Evolutionary conservation across 306 rosid species (phyloP).

Genomic region (Biancaea sappan): DNA sequence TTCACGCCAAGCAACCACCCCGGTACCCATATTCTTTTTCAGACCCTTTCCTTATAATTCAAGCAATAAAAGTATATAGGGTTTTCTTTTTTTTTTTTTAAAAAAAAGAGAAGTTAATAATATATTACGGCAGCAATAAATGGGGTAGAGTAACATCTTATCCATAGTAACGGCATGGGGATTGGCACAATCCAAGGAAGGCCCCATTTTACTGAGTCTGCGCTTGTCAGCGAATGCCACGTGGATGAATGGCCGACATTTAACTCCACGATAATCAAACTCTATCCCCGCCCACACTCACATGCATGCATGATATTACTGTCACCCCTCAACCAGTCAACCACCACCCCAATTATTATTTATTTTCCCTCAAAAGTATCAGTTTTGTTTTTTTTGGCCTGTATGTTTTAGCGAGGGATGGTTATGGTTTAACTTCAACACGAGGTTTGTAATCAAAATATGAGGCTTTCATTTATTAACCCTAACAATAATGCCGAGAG

Average conservation of each 20-base stretch:
- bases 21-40: constrained; percentile 36
- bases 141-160: constrained; percentile 29
- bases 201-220: constrained; percentile 24
- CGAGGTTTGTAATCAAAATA: not conserved
- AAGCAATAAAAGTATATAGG: constrained; percentile 36
- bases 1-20: constrained; percentile 50
- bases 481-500: not conserved
- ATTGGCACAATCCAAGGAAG: constrained; percentile 28
- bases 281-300: not conserved
- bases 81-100: no score
- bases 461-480: not conserved
- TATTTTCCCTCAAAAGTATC: no score
- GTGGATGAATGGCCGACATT: constrained; percentile 35
- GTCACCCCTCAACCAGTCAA: not conserved
- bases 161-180: constrained; percentile 42
- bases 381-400: no score
- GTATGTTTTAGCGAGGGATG: no score
- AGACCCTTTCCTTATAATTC: constrained; percentile 46
- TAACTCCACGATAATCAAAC: not conserved
- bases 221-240: constrained; percentile 38
- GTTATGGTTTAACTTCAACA: no score
- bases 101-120: not conserved
- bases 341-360: no score
- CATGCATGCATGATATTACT: constrained; percentile 14
- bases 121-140: constrained; percentile 13